A percentile compares a stretch with the other conserved stretches of the same genome.
Conservation (phyloP, 164 flowering plant species). For the Chloranthus sessilifolius region DNA sequence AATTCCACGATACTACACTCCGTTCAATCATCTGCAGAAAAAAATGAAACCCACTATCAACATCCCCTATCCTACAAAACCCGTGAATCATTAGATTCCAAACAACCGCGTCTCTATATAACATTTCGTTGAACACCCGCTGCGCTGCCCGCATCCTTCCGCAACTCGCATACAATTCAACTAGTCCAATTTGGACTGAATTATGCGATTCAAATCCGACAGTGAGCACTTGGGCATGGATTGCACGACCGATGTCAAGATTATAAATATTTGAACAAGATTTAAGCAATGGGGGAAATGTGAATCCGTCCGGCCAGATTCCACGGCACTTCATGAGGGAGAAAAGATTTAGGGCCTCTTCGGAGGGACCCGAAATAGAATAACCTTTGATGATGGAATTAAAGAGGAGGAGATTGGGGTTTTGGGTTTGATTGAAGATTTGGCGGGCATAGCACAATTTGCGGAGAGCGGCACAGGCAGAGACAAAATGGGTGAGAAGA, state of each 20-base stretch:
- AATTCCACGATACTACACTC: slow-evolving; percentile 71
- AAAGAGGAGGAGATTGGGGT: slow-evolving; percentile 64
- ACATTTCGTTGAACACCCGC: slow-evolving; percentile 66
- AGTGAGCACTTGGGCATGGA: slow-evolving; percentile 41
- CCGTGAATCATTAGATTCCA: slow-evolving; percentile 82
- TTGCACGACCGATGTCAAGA: slow-evolving; percentile 33
- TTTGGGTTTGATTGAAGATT: slow-evolving; percentile 39
- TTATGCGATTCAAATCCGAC: slow-evolving; percentile 43
- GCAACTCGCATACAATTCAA: slow-evolving; percentile 47
- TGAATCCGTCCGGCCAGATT: slow-evolving; percentile 67
- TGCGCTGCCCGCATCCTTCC: slow-evolving; percentile 54
- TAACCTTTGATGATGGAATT: slow-evolving; percentile 78
- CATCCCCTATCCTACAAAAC: slow-evolving; percentile 54
- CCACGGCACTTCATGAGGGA: slow-evolving; percentile 42
- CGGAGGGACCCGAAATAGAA: slow-evolving; percentile 47
- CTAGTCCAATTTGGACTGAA: slow-evolving; percentile 47
- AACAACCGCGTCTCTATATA: slow-evolving; percentile 45
- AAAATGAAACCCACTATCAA: slow-evolving; percentile 45
- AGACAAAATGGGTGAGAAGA: slow-evolving; percentile 72
- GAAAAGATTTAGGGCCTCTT: slow-evolving; percentile 38
- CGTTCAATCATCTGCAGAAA: slow-evolving; percentile 58
- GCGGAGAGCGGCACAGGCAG: slow-evolving; percentile 44
- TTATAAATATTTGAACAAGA: slow-evolving; percentile 42
- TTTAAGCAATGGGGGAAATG: slow-evolving; percentile 72
- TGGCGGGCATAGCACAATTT: slow-evolving; percentile 46